phyloP scores from a whole-genome alignment of 2,329 filamentous ascomycete species.

The Didymella lethalis region DNA sequence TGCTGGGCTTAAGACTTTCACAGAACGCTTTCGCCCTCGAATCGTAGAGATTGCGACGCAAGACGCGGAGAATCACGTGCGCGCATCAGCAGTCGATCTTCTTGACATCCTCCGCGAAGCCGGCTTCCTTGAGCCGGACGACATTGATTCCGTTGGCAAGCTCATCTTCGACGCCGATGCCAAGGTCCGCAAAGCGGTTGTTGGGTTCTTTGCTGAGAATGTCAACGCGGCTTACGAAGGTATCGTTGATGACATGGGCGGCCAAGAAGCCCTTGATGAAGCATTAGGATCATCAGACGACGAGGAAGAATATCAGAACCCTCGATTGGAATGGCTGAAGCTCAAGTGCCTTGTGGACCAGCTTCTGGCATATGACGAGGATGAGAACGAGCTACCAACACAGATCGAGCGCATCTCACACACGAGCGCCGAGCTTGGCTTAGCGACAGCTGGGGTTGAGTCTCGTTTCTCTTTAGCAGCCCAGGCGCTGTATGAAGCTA shows the following conservation, averaged over 20 bases:
- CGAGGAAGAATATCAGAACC: slow-evolving; percentile 75
- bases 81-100: slow-evolving; percentile 80
- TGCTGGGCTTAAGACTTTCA: slow-evolving; percentile 81
- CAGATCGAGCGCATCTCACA: slow-evolving; percentile 56
- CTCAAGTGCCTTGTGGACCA: slow-evolving; percentile 90
- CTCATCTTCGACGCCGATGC: slow-evolving; percentile 89
- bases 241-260: slow-evolving; percentile 84
- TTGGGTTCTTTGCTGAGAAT: slow-evolving; percentile 88
- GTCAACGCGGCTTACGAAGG: slow-evolving; percentile 81
- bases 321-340: slow-evolving; percentile 85
- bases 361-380: slow-evolving; percentile 79
- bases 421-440: slow-evolving; percentile 53
- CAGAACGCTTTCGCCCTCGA: slow-evolving; percentile 85
- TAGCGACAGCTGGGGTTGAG: slow-evolving; percentile 71
- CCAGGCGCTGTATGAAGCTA: slow-evolving; percentile 82
- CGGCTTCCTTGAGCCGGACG: slow-evolving; percentile 86
- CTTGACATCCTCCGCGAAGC: slow-evolving; percentile 83
- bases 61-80: slow-evolving; percentile 82
- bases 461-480: slow-evolving; percentile 87
- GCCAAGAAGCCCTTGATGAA: slow-evolving; percentile 78
- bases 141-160: slow-evolving; percentile 86
- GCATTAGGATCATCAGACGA: slow-evolving; percentile 73
- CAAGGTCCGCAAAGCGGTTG: slow-evolving; percentile 85
- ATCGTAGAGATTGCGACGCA: slow-evolving; percentile 91
- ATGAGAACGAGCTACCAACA: slow-evolving; percentile 64